phyloP scores from a whole-genome alignment of 495 filamentous ascomycete genomes.

The Daldinia decipiens region DNA sequence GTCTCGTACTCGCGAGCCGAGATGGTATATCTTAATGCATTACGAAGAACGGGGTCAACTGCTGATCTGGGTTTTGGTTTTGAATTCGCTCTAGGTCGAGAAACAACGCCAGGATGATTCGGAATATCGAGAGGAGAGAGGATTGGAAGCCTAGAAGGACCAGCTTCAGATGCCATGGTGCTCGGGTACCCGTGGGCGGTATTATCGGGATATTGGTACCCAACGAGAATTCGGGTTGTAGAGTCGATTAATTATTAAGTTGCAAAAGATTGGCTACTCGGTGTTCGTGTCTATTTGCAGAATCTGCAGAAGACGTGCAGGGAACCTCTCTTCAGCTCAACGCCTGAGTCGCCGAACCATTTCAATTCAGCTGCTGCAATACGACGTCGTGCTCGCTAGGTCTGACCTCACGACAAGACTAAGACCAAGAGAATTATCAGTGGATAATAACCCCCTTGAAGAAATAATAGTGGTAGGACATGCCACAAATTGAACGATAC shows the following conservation, averaged over 20 bases:
- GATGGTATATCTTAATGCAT: conserved; percentile 83
- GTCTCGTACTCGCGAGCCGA: conserved; percentile 85
- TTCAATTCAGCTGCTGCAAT: conserved; percentile 33
- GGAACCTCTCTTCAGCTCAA: conserved; percentile 5
- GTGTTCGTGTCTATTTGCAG: background rate
- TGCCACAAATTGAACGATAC: conserved; percentile 10
- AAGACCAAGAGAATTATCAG: background rate
- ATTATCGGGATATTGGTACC: conserved; percentile 8
- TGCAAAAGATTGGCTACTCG: background rate
- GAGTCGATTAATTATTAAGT: background rate
- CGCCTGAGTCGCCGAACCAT: conserved; percentile 8
- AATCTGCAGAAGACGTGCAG: conserved; percentile 7
- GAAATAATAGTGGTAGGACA: conserved; percentile 1
- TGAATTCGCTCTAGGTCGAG: conserved; percentile 37
- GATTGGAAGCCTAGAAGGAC: conserved; percentile 36
- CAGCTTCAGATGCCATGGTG: conserved; percentile 49
- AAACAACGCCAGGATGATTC: conserved; percentile 18
- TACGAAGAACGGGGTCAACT: conserved; percentile 73
- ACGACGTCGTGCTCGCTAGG: conserved; percentile 30
- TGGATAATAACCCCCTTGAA: conserved; percentile 10
- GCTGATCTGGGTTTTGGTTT: conserved; percentile 52
- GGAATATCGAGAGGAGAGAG: conserved; percentile 42
- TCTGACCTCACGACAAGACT: background rate
- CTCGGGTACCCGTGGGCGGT: background rate
- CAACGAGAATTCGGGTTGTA: background rate